Base-by-base conservation (phyloP, 306 rosid genomes). In the Castanea mollissima region DNA sequence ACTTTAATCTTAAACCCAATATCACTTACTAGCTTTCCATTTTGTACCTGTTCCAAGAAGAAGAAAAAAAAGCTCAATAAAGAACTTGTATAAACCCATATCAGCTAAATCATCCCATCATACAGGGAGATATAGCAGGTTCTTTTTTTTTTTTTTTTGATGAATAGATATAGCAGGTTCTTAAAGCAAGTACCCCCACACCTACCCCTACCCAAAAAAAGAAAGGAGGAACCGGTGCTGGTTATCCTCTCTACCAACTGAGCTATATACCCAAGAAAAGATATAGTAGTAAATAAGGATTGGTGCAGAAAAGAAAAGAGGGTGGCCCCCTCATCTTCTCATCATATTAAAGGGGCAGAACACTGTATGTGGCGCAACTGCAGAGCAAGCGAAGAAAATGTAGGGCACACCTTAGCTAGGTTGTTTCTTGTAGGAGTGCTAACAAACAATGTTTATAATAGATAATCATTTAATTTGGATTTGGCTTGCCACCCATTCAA, bases 1-100 rank as follows among this genome's bases (percentile, higher is more conserved):
- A 94, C 97, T 79, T 74, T 83, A 35, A 90, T 94, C 91, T 92
- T 94, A 68, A 94, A 90, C 77, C 99, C 97, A 81, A 94, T 56
- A 73, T 88, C 91, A 14, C 74, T 56, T 29, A 82, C 91, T 51
- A 94, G 81, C 80, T 84, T 92, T 79, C 83, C 89, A 83, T 89
- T 90, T 82, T 75, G 86, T 78, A 89, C 97, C 99, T 94, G 90
- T 81, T 80, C 77, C 81, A 75, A 68, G 23, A 59, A 54, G 55
- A 35, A 71, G 6, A 49, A 44, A 71, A 81, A 34, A 12, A 23
- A 52, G 54, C 46, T 23, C 23, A 75, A 44, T 69, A 34, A 6
- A 14, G 20, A 54, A n/a, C 19, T 67, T 67, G 5, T 8, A 3
- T 51, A 29, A 80, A n/a, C 6, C 58, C 25, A 34, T 34, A 52